Base-by-base conservation (phyloP, 768 basidiomycete genomes). In the Lentinus brumalis region DNA sequence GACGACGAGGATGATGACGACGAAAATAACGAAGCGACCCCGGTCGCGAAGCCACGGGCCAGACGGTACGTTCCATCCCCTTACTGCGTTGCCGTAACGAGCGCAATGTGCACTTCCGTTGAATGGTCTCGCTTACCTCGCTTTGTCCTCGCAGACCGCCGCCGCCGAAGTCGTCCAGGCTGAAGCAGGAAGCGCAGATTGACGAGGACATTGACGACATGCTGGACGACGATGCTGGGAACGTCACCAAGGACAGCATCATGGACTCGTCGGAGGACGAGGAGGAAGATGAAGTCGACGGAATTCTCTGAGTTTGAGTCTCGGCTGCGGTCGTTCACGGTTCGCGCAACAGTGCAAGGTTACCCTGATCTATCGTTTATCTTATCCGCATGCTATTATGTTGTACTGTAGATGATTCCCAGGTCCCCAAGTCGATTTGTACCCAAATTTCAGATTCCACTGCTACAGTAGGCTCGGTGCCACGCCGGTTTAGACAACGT, bases 231-330 rank as follows among this genome's bases (percentile, higher is more conserved):
- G 50, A 26, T 15, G 26, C 46, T 18, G 46, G 53, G 39, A 57
- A 62, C 57, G 69, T 47, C 81, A 83, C 71, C 21, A 59, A 64
- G n/a, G 68, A 71, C 58, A 84, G 85, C 4, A 82, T 86, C 26
- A 82, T 86, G 73, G 83, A 85, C 60, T 69, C 68, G 16, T 62
- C 65, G 7, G 61, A 69, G 9, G 75, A 75, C 52, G 78, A 78
- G 44, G 79, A 80, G 56, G 85, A 84, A 16, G 67, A 67, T 30
- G 71, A 72, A 53, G 71, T 72, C 21, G 70, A 69, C 39, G 59
- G 67, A 26, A 63, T 71, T 39, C 64, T 71, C 38, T 14, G 49
- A n/a, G 50, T 39, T 16, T 8, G 30, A 21, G 21, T 10, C 5
- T 15, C 32, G n/a, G 11, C 50, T 16, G 50, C 50, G 9, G 4